Evolutionary conservation across 768 basidiomycete species (phyloP).

Genomic region (Lactarius sanguifluus): DNA sequence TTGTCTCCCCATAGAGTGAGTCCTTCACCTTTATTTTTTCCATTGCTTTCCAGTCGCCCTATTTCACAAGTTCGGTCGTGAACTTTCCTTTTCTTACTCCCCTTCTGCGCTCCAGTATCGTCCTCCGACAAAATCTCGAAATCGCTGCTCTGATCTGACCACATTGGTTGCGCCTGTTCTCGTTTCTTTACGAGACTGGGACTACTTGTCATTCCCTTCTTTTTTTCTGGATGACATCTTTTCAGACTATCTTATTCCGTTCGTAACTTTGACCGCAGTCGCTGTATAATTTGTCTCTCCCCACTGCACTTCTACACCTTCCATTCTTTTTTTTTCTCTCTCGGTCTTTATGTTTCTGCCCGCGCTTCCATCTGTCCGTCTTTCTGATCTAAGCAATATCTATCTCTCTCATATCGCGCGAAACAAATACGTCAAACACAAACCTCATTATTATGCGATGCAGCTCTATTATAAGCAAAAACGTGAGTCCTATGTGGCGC

Average conservation of each 20-base stretch:
- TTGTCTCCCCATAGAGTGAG: constrained; percentile 59
- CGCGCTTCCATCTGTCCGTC: constrained; percentile 30
- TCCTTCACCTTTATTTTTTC: constrained; percentile 37
- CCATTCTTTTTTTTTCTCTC: constrained; percentile 11
- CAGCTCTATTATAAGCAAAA: constrained; percentile 68
- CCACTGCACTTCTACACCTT: constrained; percentile 3
- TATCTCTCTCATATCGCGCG: constrained; percentile 31
- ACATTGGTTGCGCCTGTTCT: constrained; percentile 10
- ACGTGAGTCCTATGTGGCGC: constrained; percentile 48
- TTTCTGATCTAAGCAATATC: constrained; percentile 37
- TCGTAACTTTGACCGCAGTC: constrained; percentile 20
- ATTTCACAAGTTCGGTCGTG: constrained; percentile 32
- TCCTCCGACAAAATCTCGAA: constrained; percentile 64
- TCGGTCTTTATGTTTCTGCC: constrained; percentile 23
- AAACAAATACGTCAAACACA: constrained; percentile 28
- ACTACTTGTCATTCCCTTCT: constrained; percentile 7
- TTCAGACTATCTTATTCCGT: constrained; percentile 15
- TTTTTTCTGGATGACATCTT: constrained; percentile 21
- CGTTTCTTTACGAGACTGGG: constrained; percentile 22
- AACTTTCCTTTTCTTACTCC: constrained; percentile 35
- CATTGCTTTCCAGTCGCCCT: constrained; percentile 33
- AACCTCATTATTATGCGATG: constrained; percentile 23
- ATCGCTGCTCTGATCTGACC: constrained; percentile 62
- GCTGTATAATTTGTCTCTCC: constrained; percentile 24
- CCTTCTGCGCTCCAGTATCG: constrained; percentile 51